phyloP scores from a whole-genome alignment of 176 grass and related monocot species.

The Lolium rigidum region DNA sequence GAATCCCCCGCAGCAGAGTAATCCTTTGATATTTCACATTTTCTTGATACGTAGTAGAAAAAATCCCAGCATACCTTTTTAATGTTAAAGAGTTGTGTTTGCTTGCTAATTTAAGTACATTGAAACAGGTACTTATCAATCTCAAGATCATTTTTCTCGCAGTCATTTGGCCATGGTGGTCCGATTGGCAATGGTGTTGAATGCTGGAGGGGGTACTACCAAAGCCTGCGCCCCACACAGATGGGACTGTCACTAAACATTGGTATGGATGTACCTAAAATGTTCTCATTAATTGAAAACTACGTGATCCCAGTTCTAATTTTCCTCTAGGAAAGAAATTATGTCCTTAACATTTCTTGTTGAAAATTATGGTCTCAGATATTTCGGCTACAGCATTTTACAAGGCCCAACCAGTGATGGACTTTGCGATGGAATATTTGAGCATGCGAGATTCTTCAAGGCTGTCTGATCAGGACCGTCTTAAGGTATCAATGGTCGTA shows the following conservation, averaged over 20 bases:
- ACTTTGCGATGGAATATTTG: conserved; percentile 55
- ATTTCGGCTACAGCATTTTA: conserved; percentile 81
- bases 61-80: not conserved
- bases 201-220: conserved; percentile 85
- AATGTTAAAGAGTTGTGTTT: not conserved
- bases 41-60: not conserved
- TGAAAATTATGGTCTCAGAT: conserved; percentile 52
- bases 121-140: conserved; percentile 58
- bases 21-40: not conserved
- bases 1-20: conserved; percentile 49
- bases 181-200: conserved; percentile 61
- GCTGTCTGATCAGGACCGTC: conserved; percentile 53
- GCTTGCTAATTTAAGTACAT: not conserved
- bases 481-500: conserved; percentile 41
- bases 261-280: conserved; percentile 44
- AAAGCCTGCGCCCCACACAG: conserved; percentile 78
- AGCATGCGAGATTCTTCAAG: conserved; percentile 47
- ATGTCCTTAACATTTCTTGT: not conserved
- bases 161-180: conserved; percentile 38
- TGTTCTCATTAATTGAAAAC: not conserved
- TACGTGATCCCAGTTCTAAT: too few relatives aligned
- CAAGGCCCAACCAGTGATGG: conserved; percentile 48
- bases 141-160: conserved; percentile 80
- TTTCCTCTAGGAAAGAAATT: not conserved
- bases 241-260: conserved; percentile 82